Base-by-base conservation (phyloP, 108 stramenopile genomes). In the Cyclotella atomus region DNA sequence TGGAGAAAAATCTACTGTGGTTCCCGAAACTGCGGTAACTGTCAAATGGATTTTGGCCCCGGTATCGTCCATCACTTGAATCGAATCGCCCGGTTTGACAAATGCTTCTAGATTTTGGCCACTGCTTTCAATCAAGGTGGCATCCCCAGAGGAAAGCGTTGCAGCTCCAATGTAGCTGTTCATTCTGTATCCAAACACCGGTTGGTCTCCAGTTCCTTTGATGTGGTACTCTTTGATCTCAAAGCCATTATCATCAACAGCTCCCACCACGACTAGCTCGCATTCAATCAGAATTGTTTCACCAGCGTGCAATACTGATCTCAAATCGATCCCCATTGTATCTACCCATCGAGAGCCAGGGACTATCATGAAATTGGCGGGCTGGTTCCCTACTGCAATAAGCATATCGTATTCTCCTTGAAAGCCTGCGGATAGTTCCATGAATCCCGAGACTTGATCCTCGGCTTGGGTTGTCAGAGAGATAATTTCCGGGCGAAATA, bases 351-450 rank as follows among this genome's bases (percentile, higher is more conserved):
- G 65, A 16, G 82, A 82, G 41, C 78, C 82, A 53, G 68, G 55
- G 23, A 70, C 57, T 19, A 82, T 47, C 28, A 47, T 67, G 60
- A 81, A 77, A 16, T 27, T 66, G 5, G 79, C 78, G 47, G 83
- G 73, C 28, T 52, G 54, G 33, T 59, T 72, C 21, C 46, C 70
- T n/a, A 61, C 17, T 27, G 66, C 70, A 49, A 84, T 44, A 34
- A 84, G 41, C 56, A 77, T 69, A 54, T 73, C 54, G 38, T 61
- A 83, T 15, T 49, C 41, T 14, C 81, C 76, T 53, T 71, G 59
- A 56, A 71, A 88, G 41, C 83, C 87, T 32, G 79, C 64, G 7
- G 82, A 82, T 34, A 85, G 12, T 30, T 85, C 85, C 8, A 85
- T 59, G 35, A 57, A 70, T n/a, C 85, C 85, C 21, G 47, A 63